Conservation (phyloP, 306 rosid genomes). For the Castanea crenata region DNA sequence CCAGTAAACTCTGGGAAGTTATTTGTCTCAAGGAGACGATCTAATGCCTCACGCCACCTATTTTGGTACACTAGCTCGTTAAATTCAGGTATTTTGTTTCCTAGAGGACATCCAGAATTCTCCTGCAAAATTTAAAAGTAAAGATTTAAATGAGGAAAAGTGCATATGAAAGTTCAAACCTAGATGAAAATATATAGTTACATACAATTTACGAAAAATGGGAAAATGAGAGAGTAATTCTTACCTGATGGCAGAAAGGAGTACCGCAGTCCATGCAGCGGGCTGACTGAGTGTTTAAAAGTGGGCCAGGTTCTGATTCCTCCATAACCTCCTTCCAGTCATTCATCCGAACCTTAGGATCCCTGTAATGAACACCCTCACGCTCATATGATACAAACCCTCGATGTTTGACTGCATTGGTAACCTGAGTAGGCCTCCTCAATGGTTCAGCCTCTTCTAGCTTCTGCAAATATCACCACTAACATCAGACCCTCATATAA, state of each 20-base stretch:
- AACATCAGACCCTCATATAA: not conserved
- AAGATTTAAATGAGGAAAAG: not conserved
- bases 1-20: conserved; percentile 99
- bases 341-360: conserved; percentile 74
- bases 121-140: conserved; percentile 54
- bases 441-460: conserved; percentile 40
- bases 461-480: conserved; percentile 22
- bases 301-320: conserved; percentile 91
- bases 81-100: conserved; percentile 96
- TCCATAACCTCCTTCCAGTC: conserved; percentile 97
- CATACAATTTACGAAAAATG: not conserved
- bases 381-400: conserved; percentile 97
- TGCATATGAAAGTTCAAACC: too few relatives aligned
- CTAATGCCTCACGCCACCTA: conserved; percentile 96
- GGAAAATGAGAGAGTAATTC: not conserved
- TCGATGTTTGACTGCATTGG: conserved; percentile 77
- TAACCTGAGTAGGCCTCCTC: conserved; percentile 70
- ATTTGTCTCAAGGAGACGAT: conserved; percentile 93
- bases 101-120: conserved; percentile 96
- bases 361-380: conserved; percentile 89
- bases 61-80: conserved; percentile 93
- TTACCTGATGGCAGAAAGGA: conserved; percentile 98
- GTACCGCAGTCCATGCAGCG: conserved; percentile 99
- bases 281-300: conserved; percentile 90
- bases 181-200: too few relatives aligned